Evolutionary conservation across 371 early-diverging fungal genomes (phyloP).

Genomic region (Apophysomyces elegans): DNA sequence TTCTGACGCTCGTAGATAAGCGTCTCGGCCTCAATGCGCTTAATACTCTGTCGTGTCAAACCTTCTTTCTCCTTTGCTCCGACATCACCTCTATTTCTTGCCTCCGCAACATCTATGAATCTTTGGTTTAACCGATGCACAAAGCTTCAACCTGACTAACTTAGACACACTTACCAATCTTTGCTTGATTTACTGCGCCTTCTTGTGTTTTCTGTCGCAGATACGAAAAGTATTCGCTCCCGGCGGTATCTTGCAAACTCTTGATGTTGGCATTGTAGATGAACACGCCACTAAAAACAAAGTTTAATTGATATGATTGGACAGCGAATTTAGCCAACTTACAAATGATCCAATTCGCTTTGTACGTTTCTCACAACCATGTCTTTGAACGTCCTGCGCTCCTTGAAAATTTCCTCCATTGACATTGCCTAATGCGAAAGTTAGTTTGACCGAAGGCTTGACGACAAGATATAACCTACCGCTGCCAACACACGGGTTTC

Average conservation of each 20-base stretch:
- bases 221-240: conserved; percentile 56
- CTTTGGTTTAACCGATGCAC: conserved; percentile 19
- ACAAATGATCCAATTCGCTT: conserved; percentile 54
- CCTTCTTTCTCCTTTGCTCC: conserved; percentile 53
- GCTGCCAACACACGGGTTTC: conserved; percentile 62
- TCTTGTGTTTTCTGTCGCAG: conserved; percentile 47
- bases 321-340: conserved; percentile 1
- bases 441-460: not conserved
- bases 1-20: conserved; percentile 46
- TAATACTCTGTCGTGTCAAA: conserved; percentile 34
- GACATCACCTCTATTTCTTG: conserved; percentile 46
- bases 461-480: not conserved
- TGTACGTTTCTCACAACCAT: conserved; percentile 50
- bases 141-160: conserved; percentile 19
- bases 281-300: conserved; percentile 32
- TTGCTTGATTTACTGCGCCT: conserved; percentile 62
- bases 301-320: not conserved
- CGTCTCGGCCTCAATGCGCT: conserved; percentile 45
- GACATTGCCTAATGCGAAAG: conserved; percentile 29
- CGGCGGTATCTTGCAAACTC: conserved; percentile 49
- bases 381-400: conserved; percentile 38
- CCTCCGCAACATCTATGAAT: conserved; percentile 46
- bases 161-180: conserved; percentile 48
- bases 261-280: conserved; percentile 62
- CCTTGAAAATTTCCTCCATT: conserved; percentile 59